Base-by-base conservation (phyloP, 371 early-diverging fungal species). In the Rhizopus microsporus region DNA sequence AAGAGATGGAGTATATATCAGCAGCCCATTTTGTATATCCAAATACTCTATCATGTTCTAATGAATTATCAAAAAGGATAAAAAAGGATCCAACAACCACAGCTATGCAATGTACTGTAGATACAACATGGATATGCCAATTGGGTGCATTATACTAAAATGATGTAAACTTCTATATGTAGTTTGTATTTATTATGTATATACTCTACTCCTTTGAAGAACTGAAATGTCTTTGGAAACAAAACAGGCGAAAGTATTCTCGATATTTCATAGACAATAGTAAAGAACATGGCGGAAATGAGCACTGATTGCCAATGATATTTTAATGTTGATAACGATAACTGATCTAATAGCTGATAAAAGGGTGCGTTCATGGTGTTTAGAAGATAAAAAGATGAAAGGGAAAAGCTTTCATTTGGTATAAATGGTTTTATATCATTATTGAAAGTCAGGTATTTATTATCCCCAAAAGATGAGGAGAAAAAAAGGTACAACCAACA, bases 91-190 rank as follows among this genome's bases (percentile, higher is more conserved):
- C 75, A n/a, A 77, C 45, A 2, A 84, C 69, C 13, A 89, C 84
- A 5, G 72, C 40, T 12, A 84, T 51, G 50, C 75, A 88, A 53
- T 74, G 84, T n/a, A 82, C 75, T 29, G 87, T 80, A 4, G 84
- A 76, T 17, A 86, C 78, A 8, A 90, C 83, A 62, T 93, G 93
- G 17, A 94, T 81, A 55, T 83, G 77, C 91, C 90, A 93, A 74
- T 85, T 79, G 45, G 74, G 71, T 29, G 76, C 74, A 59, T 80
- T 80, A 46, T 72, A 76, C 76, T 75, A 60, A 43, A 39, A 29
- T 32, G 7, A 55, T 4, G 1, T 12, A 30, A 23, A 23, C 23
- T 23, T 23, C 6, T 42, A n/a, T 46, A 7, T 9, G 8, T 56
- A 7, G 13, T 5, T 31, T 34, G 6, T 45, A 13, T 45, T 46